Evolutionary conservation across 2,329 filamentous ascomycete genomes (phyloP), one percentile per base, ranked within the genome.

Genomic region (Diplodia mutila): DNA sequence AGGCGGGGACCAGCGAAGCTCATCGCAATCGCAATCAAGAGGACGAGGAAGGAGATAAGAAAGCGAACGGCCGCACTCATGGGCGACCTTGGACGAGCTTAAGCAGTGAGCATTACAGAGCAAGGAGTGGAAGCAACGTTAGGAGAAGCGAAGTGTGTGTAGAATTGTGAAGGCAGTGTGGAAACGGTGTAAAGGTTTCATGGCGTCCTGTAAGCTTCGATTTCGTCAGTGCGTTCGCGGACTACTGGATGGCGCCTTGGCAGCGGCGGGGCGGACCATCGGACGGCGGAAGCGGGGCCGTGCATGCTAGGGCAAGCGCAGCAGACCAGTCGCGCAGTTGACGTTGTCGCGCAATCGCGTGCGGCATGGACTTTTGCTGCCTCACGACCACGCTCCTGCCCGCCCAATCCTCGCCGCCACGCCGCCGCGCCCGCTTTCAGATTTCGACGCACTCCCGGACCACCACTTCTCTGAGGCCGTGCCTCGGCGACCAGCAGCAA

Each of bases 401-500:
- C 37, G 29, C 42, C 42, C 27, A 23, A 7, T 34, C 57, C 7
- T 25, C 39, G 27, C 39, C 9, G 27, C 11, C 42, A 48, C 55
- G 4, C 46, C 55, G 23, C 25, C 55, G 39, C 55, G 16, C 57
- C 7, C 18, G 27, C 29, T 32, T 25, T 34, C 23, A n/a, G n/a
- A n/a, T 46, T 27, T 34, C 42, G 11, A n/a, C 25, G 18, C 16
- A 23, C 46, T 21, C 12, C 46, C 46, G 14, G 37, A 32, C 46
- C 52, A 51, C n/a, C 37, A 6, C 21, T 14, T 29, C 59, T 51
- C 59, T 51, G 39, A 53, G 29, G 57, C 32, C 27, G 32, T 23
- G 29, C 46, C 49, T 55, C 55, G 39, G 23, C 48, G 18, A 61
- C 18, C n/a, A 68, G 59, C 63, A 53, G 65, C 67, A 74, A 70